phyloP scores from a whole-genome alignment of 768 basidiomycete genomes.

The Lactifluus pinguis region DNA sequence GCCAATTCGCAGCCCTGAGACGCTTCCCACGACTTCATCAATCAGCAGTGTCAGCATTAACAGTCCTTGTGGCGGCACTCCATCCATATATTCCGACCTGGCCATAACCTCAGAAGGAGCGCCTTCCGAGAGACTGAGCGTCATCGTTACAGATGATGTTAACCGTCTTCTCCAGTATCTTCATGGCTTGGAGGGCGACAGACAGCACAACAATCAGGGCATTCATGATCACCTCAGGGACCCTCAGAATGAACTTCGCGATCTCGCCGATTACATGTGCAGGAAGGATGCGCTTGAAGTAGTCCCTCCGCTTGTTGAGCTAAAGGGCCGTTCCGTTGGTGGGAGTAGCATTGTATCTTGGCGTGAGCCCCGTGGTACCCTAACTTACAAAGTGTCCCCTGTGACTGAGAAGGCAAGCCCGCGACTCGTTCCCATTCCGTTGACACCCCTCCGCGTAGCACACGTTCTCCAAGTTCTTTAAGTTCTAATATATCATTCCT shows the following conservation, averaged over 20 bases:
- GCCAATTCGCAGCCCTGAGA: slow-evolving; percentile 13
- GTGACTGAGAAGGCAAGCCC: slow-evolving; percentile 3
- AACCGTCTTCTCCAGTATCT: slow-evolving; percentile 43
- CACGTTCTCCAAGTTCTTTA: slow-evolving; percentile 33
- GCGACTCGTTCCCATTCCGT: slow-evolving; percentile 24
- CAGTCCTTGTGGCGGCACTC: slow-evolving; percentile 38
- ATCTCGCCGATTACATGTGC: slow-evolving; percentile 34
- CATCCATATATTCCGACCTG: slow-evolving; percentile 40
- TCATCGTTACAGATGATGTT: slow-evolving; percentile 43
- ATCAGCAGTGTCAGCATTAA: slow-evolving; percentile 23
- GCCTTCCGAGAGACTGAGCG: slow-evolving; percentile 25
- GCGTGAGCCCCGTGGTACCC: slow-evolving; percentile 20
- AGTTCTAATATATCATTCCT: slow-evolving; percentile 35
- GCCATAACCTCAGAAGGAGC: slow-evolving; percentile 31
- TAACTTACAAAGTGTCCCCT: too few species aligned
- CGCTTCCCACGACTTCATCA: slow-evolving; percentile 22
- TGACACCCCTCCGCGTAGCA: slow-evolving; percentile 38
- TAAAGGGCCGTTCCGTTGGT: slow-evolving; percentile 15
- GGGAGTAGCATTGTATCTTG: slow-evolving; percentile 30
- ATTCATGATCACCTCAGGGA: slow-evolving; percentile 58
- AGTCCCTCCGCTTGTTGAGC: background rate
- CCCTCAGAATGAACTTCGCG: slow-evolving; percentile 59
- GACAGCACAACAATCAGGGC: slow-evolving; percentile 56
- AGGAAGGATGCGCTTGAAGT: slow-evolving; percentile 7
- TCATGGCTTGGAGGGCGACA: slow-evolving; percentile 54